Percentiles rank a stretch among this genome's conserved stretches.
phyloP scores from a whole-genome alignment of 306 rosid genomes.

The Prunus fruticosa region DNA sequence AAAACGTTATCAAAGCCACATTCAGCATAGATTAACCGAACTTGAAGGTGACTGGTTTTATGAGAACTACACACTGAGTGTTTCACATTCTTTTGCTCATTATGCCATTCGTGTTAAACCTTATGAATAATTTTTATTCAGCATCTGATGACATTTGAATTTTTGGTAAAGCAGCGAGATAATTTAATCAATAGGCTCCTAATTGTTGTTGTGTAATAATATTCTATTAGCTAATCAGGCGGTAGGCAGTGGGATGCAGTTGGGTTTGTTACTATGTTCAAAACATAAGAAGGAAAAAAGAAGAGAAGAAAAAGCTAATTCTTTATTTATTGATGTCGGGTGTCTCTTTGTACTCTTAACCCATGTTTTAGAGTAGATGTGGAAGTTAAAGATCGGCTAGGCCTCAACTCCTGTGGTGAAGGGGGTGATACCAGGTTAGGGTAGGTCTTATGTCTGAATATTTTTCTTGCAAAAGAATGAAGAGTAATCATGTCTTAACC shows the following conservation, averaged over 20 bases:
- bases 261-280: neutral
- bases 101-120: neutral
- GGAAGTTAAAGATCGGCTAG: neutral
- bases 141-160: neutral
- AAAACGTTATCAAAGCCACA: slow-evolving; percentile 53
- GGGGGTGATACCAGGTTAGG: neutral
- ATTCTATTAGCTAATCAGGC: neutral
- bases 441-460: neutral
- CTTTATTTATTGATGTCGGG: neutral
- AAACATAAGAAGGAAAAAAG: neutral
- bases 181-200: neutral
- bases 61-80: slow-evolving; percentile 1
- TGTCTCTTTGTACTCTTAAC: neutral
- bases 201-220: neutral
- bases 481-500: neutral
- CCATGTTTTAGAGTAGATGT: neutral
- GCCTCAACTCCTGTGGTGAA: neutral
- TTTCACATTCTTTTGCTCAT: neutral
- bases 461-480: neutral
- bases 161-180: neutral
- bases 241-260: neutral
- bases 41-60: slow-evolving; percentile 63
- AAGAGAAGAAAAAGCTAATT: neutral
- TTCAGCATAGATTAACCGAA: slow-evolving; percentile 66
- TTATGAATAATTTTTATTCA: neutral